Evolutionary conservation across 2,329 filamentous ascomycete genomes (phyloP), one percentile per base, ranked within the genome.

Genomic region (Hypoxylon sp.): DNA sequence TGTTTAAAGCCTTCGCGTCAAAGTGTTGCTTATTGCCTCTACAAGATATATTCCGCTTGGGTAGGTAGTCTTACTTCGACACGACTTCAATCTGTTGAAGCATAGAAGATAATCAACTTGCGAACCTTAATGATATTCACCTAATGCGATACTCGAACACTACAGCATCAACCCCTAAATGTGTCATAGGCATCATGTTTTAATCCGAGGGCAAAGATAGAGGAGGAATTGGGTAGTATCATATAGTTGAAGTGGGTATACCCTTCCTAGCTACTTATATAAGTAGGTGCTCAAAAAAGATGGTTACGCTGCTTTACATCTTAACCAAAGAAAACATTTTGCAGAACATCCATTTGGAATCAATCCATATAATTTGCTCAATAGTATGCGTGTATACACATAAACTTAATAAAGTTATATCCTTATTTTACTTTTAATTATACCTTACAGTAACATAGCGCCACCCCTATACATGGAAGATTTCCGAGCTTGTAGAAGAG

Each of bases 241-340:
- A 63, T 41, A 58, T 28, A 21, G 45, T 45, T 36, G 21, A 11
- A 9, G 53, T 52, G 48, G 45, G 34, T 5, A 52, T 49, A 38
- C 43, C 23, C n/a, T n/a, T n/a, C n/a, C n/a, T n/a, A n/a, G n/a
- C n/a, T 69, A 46, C 58, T 52, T 52, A 25, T 65, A 53, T 41
- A 60, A 48, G 59, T 46, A 62, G 45, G 58, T 58, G 34, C 45
- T 61, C 28, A 45, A 45, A 11, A 28, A 21, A 46, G 21, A 52
- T 45, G 43, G 41, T 45, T 60, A 43, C 23, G 50, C 43, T 28
- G 32, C 56, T n/a, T 52, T 19, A 38, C 38, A 14, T 10, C 30
- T 38, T 41, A 14, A 48, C 21, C 19, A 45, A 28, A 41, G 21
- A 10, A 36, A 34, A 36, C 9, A 55, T 25, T 28, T 38, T 45